phyloP scores from a whole-genome alignment of 306 rosid species.

The Trifolium subterraneum region DNA sequence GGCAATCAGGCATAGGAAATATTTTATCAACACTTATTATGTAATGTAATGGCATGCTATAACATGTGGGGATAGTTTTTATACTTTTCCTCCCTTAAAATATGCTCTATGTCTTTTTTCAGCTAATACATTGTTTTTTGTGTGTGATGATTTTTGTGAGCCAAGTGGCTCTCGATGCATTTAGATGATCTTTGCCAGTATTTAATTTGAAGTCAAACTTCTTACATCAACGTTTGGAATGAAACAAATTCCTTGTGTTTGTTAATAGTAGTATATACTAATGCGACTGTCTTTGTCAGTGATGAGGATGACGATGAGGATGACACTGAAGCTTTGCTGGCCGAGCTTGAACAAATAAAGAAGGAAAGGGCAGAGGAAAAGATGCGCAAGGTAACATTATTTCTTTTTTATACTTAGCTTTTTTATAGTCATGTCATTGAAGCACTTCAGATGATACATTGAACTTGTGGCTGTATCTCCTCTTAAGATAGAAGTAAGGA shows the following conservation, averaged over 20 bases:
- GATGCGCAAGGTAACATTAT: conserved; percentile 68
- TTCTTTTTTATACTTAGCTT: background rate
- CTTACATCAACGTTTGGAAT: background rate
- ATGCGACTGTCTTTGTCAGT: conserved; percentile 37
- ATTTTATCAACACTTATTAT: background rate
- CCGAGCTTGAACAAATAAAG: conserved; percentile 97
- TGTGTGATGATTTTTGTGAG: background rate
- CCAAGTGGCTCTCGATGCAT: conserved; percentile 19
- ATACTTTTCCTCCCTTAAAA: background rate
- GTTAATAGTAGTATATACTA: background rate
- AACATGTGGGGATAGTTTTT: background rate
- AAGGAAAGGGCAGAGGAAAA: conserved; percentile 97
- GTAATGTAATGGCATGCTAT: background rate
- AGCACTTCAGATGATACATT: conserved; percentile 17
- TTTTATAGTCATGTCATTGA: conserved; percentile 18
- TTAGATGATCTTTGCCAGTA: background rate
- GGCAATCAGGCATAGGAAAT: background rate
- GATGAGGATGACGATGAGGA: conserved; percentile 74
- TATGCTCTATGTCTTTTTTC: background rate
- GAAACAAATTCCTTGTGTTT: background rate
- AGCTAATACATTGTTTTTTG: background rate
- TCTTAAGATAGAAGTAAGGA: background rate
- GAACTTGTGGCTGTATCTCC: background rate
- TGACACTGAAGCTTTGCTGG: conserved; percentile 88
- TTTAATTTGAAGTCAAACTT: conserved; percentile 29